Conservation (phyloP, 2,329 filamentous ascomycete genomes). For the Alternaria metachromatica region DNA sequence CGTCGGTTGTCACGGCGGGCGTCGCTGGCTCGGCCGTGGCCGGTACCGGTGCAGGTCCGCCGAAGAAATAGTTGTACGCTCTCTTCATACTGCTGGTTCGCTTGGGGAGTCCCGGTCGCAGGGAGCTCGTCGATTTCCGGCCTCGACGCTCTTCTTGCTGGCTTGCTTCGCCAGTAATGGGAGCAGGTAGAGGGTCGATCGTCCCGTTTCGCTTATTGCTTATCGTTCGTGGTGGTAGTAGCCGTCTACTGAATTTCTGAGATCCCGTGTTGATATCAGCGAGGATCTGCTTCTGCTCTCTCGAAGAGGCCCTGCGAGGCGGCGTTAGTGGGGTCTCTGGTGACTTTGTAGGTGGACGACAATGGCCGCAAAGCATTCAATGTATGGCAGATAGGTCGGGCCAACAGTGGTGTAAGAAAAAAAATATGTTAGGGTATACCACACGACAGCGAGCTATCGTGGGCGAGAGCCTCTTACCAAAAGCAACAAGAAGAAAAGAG, state of each 20-base stretch:
- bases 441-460: not conserved
- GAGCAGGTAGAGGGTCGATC: constrained; percentile 37
- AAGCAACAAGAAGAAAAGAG: constrained; percentile 5
- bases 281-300: constrained; percentile 50
- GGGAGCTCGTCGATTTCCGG: constrained; percentile 39
- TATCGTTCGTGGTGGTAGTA: constrained; percentile 27
- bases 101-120: constrained; percentile 45
- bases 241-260: constrained; percentile 45
- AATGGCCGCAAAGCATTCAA: constrained; percentile 8
- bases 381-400: not conserved
- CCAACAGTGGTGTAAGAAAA: not conserved
- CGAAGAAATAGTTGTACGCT: constrained; percentile 52
- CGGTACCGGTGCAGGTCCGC: constrained; percentile 28
- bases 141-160: constrained; percentile 40
- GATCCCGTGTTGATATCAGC: constrained; percentile 48
- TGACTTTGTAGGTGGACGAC: constrained; percentile 1
- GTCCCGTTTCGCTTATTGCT: constrained; percentile 31
- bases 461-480: constrained; percentile 13
- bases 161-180: constrained; percentile 33
- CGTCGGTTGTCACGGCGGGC: constrained; percentile 34
- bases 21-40: constrained; percentile 37
- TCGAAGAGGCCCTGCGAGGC: constrained; percentile 36
- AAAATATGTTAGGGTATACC: constrained; percentile 3
- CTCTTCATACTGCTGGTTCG: constrained; percentile 49
- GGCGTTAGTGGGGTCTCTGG: constrained; percentile 13